phyloP scores from a whole-genome alignment of 2,329 filamentous ascomycete genomes.

The Coniochaeta ligniaria region DNA sequence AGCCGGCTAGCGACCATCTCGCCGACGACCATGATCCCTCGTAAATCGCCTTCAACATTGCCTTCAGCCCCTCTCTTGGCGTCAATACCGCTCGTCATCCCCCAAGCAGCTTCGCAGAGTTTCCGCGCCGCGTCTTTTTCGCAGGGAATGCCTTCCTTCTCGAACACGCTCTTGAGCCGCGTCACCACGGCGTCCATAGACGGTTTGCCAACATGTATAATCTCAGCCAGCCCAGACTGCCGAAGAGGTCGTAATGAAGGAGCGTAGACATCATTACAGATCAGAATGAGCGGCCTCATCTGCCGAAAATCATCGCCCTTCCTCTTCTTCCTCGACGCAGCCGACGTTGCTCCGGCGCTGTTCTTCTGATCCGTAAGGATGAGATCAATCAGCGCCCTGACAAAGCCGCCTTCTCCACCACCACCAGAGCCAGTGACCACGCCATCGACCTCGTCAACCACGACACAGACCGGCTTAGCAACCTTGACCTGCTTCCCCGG shows the following conservation, averaged over 20 bases:
- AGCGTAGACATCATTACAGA: conserved; percentile 97
- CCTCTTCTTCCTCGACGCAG: conserved; percentile 40
- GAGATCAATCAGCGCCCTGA: conserved; percentile 90
- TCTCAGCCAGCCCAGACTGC: conserved; percentile 78
- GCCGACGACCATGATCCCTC: conserved; percentile 77
- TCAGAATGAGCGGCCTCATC: conserved; percentile 80
- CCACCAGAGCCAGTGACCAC: conserved; percentile 73
- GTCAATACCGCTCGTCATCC: conserved; percentile 66
- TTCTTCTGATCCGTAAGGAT: conserved; percentile 84
- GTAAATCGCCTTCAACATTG: conserved; percentile 65
- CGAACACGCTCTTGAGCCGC: conserved; percentile 76
- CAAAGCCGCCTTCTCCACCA: conserved; percentile 85
- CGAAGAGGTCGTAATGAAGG: conserved; percentile 78
- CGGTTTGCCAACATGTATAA: conserved; percentile 87
- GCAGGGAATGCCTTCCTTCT: conserved; percentile 79
- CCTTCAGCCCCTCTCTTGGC: conserved; percentile 60
- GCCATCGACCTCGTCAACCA: conserved; percentile 95
- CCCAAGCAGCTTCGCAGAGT: conserved; percentile 77
- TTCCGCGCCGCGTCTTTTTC: conserved; percentile 85
- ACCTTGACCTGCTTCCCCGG: conserved; percentile 55
- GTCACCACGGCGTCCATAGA: conserved; percentile 77
- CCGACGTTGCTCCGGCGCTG: conserved; percentile 22
- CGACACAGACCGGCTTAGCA: conserved; percentile 81
- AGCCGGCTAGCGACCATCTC: conserved; percentile 79
- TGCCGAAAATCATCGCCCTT: conserved; percentile 84